phyloP scores from a whole-genome alignment of 371 early-diverging fungal genomes.

The Rhizopus stolonifer region DNA sequence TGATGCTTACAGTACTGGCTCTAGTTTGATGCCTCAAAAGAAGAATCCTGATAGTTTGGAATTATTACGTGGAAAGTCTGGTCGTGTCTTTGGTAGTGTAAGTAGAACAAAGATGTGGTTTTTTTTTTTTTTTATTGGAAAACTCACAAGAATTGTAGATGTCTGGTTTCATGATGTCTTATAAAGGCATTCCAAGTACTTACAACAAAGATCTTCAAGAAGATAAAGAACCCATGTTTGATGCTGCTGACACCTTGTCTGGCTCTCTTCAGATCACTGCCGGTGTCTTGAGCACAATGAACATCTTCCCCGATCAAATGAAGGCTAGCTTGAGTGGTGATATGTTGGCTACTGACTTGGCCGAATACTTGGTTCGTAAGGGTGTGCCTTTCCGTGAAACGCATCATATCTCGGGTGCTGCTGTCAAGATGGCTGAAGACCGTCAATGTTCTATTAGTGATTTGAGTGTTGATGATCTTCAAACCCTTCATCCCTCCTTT shows the following conservation, averaged over 20 bases:
- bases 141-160: too few species aligned
- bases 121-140: too few species aligned
- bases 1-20: conserved; percentile 96
- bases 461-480: conserved; percentile 73
- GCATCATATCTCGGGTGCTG: conserved; percentile 96
- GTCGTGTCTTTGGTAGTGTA: conserved; percentile 92
- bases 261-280: conserved; percentile 90
- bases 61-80: conserved; percentile 93
- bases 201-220: conserved; percentile 99
- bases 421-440: conserved; percentile 91
- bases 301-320: conserved; percentile 77
- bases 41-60: conserved; percentile 98
- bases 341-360: conserved; percentile 97
- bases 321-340: conserved; percentile 75
- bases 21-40: conserved; percentile 98
- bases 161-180: conserved; percentile 95
- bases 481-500: conserved; percentile 81
- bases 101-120: conserved; percentile 10
- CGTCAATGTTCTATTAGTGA: conserved; percentile 67
- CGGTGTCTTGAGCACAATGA: conserved; percentile 87
- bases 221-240: conserved; percentile 98
- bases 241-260: conserved; percentile 84
- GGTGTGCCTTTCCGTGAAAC: conserved; percentile 98
- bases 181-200: conserved; percentile 95
- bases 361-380: conserved; percentile 93